Conservation (phyloP, 139 green algal genomes). For the Tetraselmis striata region DNA sequence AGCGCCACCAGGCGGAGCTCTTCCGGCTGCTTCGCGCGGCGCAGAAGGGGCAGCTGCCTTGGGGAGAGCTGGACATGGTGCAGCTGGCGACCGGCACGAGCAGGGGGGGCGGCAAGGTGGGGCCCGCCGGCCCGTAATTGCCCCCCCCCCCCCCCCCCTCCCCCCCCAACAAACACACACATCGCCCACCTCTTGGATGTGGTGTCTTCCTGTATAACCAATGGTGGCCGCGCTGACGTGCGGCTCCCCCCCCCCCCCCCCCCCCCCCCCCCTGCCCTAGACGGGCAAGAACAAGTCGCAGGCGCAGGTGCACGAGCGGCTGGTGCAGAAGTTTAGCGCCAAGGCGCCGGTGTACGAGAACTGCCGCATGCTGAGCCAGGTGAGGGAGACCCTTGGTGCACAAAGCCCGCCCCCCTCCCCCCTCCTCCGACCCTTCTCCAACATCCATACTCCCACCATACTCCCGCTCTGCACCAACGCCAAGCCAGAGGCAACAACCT, state of each 20-base stretch:
- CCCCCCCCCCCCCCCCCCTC: neutral
- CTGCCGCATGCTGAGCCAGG: constrained; percentile 59
- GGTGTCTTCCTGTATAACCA: too few relatives aligned
- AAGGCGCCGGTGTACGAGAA: constrained; percentile 72
- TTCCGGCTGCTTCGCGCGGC: neutral
- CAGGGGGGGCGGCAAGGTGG: neutral
- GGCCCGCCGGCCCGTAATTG: neutral
- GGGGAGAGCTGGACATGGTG: constrained; percentile 10
- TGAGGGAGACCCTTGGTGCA: too few relatives aligned
- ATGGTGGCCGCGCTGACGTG: neutral
- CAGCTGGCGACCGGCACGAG: neutral
- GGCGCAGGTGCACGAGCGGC: constrained; percentile 10
- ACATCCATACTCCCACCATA: too few relatives aligned
- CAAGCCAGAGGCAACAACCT: too few relatives aligned
- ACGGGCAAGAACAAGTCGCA: constrained; percentile 6
- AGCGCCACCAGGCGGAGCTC: neutral
- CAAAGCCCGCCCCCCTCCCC: too few relatives aligned
- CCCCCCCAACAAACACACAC: too few relatives aligned
- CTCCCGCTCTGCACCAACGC: too few relatives aligned
- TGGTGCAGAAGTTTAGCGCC: constrained; percentile 44
- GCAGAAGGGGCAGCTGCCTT: constrained; percentile 10
- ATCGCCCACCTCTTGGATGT: neutral
- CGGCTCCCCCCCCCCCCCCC: neutral
- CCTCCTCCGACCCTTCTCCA: too few relatives aligned
- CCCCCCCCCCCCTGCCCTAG: neutral